Base-by-base conservation (phyloP, 208 protist species). In the Tritrichomonas foetus region DNA sequence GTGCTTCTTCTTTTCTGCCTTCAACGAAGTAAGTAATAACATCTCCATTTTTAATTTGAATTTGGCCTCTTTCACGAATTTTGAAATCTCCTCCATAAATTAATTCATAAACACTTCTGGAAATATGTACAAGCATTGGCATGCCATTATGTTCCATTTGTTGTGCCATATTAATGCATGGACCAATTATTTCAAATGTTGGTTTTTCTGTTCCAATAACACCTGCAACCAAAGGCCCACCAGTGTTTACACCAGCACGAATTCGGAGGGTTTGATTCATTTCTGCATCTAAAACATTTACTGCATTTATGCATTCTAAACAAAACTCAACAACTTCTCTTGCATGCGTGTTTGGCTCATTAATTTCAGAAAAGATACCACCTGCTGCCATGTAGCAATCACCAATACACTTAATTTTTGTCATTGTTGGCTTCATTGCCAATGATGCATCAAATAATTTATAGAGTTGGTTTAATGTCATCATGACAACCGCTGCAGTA, bases 381-480 rank as follows among this genome's bases (percentile, higher is more conserved):
- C 74, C 74, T 47, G 74, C 74, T 39, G 74, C 74, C 74, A 84
- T 84, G 25, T 84, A 84, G 44, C 74, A 84, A 44, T 84, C 74
- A 84, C 74, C 74, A 44, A 84, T 84, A 44, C 74, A 84, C n/a
- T 84, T 84, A n/a, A 84, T 84, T 44, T 84, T 84, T 39, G 74
- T 84, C 41, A 84, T 25, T 53, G 74, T 84, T 44, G 41, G 44
- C 5, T 47, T 39, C 20, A 3, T 53, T 25, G 36, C 44, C 13
- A 84, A 33, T 33, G 27, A 13, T n/a, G 44, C 44, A 30, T 84
- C 74, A 53, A 53, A 84, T 53, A 33, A 36, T 53, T 53, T 84
- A 84, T 53, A 84, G 1, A 84, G 9, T 53, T 44, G 27, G 25
- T 84, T 84, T n/a, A 84, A 84, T n/a, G 36, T 53, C 36, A 25